Conservation (phyloP, 177 flowering plant genomes). For the Vitis hybrid region DNA sequence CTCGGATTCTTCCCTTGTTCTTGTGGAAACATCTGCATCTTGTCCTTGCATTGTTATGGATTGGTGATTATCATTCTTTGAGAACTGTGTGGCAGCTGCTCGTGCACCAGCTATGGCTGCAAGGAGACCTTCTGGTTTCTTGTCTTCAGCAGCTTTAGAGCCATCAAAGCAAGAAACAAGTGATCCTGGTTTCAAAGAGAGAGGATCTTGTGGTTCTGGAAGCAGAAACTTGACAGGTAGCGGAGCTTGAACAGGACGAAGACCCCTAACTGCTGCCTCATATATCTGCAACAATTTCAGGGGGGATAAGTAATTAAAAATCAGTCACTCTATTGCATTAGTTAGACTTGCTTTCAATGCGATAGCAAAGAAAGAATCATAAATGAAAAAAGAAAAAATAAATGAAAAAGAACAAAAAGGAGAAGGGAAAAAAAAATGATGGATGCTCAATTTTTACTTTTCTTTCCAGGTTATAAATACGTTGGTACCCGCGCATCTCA, state of each 20-base stretch:
- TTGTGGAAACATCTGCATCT: too few species aligned
- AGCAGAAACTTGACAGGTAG: slow-evolving; percentile 70
- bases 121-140: slow-evolving; percentile 45
- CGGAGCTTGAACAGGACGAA: slow-evolving; percentile 58
- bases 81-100: slow-evolving; percentile 79
- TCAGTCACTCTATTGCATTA: too few species aligned
- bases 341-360: too few species aligned
- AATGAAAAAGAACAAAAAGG: background rate
- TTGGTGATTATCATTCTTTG: too few species aligned
- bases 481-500: slow-evolving; percentile 90
- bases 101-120: slow-evolving; percentile 87
- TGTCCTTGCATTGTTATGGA: too few species aligned
- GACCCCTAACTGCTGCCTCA: slow-evolving; percentile 81
- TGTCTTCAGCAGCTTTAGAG: slow-evolving; percentile 31
- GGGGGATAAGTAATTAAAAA: too few species aligned
- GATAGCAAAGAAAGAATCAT: background rate
- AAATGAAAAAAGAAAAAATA: background rate
- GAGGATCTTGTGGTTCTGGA: slow-evolving; percentile 61
- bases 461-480: slow-evolving; percentile 81
- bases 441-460: slow-evolving; percentile 43
- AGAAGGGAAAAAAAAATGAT: too few species aligned
- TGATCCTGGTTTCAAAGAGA: slow-evolving; percentile 82
- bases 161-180: slow-evolving; percentile 21
- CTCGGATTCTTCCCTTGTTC: too few species aligned
- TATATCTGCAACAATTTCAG: slow-evolving; percentile 38